Percentiles rank a stretch among this genome's conserved stretches.
phyloP scores from a whole-genome alignment of 2,329 filamentous ascomycete species.

The Talaromyces sp. region DNA sequence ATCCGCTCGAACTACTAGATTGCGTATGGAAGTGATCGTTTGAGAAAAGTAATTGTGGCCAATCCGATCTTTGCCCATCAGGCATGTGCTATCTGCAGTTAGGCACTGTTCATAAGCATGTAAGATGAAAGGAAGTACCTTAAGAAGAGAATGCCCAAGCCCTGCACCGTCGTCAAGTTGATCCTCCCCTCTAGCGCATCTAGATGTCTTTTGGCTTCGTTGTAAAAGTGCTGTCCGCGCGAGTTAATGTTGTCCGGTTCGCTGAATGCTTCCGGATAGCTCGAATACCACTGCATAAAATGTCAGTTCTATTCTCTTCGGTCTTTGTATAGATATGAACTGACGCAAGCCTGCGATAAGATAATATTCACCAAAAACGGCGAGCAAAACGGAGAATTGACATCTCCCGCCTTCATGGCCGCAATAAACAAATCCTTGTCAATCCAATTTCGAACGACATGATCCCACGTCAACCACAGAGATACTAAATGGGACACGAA shows the following conservation, averaged over 20 bases:
- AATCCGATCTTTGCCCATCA: slow-evolving; percentile 17
- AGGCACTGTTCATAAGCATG: neutral
- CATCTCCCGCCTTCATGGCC: slow-evolving; percentile 27
- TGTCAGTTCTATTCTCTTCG: neutral
- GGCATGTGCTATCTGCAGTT: slow-evolving; percentile 4
- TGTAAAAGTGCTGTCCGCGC: slow-evolving; percentile 29
- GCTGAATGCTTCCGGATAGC: slow-evolving; percentile 27
- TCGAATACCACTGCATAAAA: slow-evolving; percentile 22
- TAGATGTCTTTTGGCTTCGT: slow-evolving; percentile 29
- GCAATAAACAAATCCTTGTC: slow-evolving; percentile 29
- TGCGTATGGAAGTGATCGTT: slow-evolving; percentile 7
- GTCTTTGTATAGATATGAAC: slow-evolving; percentile 4
- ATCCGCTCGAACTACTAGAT: slow-evolving; percentile 1
- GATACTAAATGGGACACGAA: slow-evolving; percentile 34
- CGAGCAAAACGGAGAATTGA: slow-evolving; percentile 30
- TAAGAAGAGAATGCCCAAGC: slow-evolving; percentile 24
- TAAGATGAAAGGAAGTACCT: neutral
- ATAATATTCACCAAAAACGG: slow-evolving; percentile 37
- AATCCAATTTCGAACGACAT: slow-evolving; percentile 29
- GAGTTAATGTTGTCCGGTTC: slow-evolving; percentile 25
- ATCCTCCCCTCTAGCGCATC: slow-evolving; percentile 25
- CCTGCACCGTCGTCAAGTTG: slow-evolving; percentile 28
- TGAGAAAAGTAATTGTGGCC: slow-evolving; percentile 15
- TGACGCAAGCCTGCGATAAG: slow-evolving; percentile 32
- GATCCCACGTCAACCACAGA: slow-evolving; percentile 33